Base-by-base conservation (phyloP, 2,329 filamentous ascomycete species). In the Atkinsonella texensis region DNA sequence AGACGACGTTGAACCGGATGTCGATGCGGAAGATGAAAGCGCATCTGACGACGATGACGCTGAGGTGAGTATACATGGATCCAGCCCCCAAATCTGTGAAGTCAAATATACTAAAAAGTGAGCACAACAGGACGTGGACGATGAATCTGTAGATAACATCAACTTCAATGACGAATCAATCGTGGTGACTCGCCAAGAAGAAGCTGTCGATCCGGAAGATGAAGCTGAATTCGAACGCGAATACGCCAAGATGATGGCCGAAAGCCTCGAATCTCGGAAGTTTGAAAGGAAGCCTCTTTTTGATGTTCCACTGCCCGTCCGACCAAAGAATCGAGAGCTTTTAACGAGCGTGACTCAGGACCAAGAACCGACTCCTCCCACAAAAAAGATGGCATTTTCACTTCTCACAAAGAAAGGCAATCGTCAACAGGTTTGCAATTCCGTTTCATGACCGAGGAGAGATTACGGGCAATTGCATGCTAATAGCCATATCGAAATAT, bases 201-300 rank as follows among this genome's bases (percentile, higher is more conserved):
- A 96, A 64, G 81, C 91, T 60, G 78, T 90, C 52, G 90, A 98
- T 58, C 90, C 91, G 0, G 90, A 96, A 69, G 89, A 85, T 41
- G 93, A 98, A 63, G 93, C 91, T 7, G 93, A 98, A 42, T 98
- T 98, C 65, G 94, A 98, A 64, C 87, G 91, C 60, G 93, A 97
- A 68, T 93, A 95, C 66, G 90, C 93, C 39, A 96, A 95, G 68
- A 87, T 98, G 81, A 97, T 98, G 91, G 81, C 90, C 48, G 93
- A 98, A 68, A 96, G 91, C 70, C 73, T 95, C 61, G 93, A 98
- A 59, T 94, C 91, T 4, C 83, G 93, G 60, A 96, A 95, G 62
- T 95, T 95, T 59, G 93, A 98, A 63, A 87, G 93, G 55, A 96
- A 95, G 69, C 83, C 87, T 31, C 78, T 93, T 49, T 96, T 98